Evolutionary conservation across 1,284 basidiomycete species (phyloP), one percentile per base, ranked within the genome.

Genomic region (Cryptococcus sp.): DNA sequence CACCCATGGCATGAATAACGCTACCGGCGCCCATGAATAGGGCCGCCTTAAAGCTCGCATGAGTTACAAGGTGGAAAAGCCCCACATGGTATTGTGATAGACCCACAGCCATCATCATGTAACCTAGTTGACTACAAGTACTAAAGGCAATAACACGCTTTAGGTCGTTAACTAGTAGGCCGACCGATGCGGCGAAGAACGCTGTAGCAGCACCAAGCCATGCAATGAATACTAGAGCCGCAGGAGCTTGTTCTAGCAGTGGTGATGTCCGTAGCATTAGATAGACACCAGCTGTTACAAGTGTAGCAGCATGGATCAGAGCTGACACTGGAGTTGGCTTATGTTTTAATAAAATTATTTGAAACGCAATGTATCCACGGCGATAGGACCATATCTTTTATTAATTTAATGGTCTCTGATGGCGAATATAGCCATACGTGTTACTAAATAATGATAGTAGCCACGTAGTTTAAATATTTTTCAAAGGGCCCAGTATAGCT

Each of bases 151-250:
- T 67, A 43, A 67, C 62, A 50, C 65, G 65, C 62, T 67, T 67
- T 45, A 67, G 56, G 53, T 65, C 64, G 56, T 66, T 68, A 62
- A 69, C 68, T 60, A 70, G 48, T 64, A 70, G 52, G 51, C 68
- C 68, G 52, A 63, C 66, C 48, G 59, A 62, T 48, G 68, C 68
- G 32, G 68, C 68, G 52, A 68, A 66, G 48, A 69, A 66, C 50
- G 66, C 65, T 54, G 63, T 66, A 45, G 65, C 34, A 40, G 61
- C 59, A 52, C 63, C 67, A 40, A 65, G 54, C 57, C 65, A 69
- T 36, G 62, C 64, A 63, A 69, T 67, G 25, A 65, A 55, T 38
- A 69, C 47, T 46, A 69, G 60, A 24, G 63, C 56, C 38, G 67
- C 68, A 34, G 61, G 59, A 33, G 58, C 62, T 50, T 64, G 67